These are phyloP conservation scores for Aspergillus vadensis DNA, from an alignment of 2,329 filamentous ascomycete genomes.

Conservation along the genomic window DNA sequence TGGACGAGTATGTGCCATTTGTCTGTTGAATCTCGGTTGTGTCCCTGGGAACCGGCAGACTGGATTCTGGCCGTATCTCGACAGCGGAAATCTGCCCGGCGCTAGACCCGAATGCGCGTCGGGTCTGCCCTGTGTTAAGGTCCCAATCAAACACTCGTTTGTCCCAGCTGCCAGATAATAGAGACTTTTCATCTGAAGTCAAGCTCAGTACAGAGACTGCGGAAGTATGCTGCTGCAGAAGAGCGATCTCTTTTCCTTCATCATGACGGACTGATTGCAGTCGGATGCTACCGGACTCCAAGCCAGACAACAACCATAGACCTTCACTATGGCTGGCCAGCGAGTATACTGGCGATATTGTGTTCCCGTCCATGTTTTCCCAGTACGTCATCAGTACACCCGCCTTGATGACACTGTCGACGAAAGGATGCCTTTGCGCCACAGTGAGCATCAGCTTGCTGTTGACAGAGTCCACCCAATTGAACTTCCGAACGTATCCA, in stretches of 20 bases:
- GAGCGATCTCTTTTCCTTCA: conserved; percentile 85
- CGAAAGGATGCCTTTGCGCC: conserved; percentile 92
- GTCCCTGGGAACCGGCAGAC: conserved; percentile 72
- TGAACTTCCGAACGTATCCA: conserved; percentile 95
- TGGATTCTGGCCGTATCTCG: conserved; percentile 77
- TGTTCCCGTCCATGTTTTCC: conserved; percentile 85
- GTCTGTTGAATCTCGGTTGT: conserved; percentile 54
- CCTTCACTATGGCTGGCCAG: conserved; percentile 87
- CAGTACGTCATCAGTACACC: conserved; percentile 95
- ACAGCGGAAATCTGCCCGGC: conserved; percentile 85
- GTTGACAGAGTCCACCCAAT: conserved; percentile 92
- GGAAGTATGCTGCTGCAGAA: conserved; percentile 80
- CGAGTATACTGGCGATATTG: conserved; percentile 88
- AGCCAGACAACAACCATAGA: conserved; percentile 85
- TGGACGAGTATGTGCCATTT: conserved; percentile 75
- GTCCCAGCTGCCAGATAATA: conserved; percentile 95
- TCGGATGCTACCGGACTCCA: conserved; percentile 90
- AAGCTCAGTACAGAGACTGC: conserved; percentile 86
- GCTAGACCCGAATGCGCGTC: conserved; percentile 73
- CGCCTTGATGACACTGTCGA: conserved; percentile 94
- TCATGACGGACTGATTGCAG: conserved; percentile 91
- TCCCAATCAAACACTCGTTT: conserved; percentile 95
- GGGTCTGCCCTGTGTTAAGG: conserved; percentile 77
- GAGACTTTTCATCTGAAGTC: conserved; percentile 78
- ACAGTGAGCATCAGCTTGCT: conserved; percentile 92